These are phyloP conservation scores for Blepharisma stoltei DNA, from an alignment of 73 alveolate species.

Conservation along the genomic window DNA sequence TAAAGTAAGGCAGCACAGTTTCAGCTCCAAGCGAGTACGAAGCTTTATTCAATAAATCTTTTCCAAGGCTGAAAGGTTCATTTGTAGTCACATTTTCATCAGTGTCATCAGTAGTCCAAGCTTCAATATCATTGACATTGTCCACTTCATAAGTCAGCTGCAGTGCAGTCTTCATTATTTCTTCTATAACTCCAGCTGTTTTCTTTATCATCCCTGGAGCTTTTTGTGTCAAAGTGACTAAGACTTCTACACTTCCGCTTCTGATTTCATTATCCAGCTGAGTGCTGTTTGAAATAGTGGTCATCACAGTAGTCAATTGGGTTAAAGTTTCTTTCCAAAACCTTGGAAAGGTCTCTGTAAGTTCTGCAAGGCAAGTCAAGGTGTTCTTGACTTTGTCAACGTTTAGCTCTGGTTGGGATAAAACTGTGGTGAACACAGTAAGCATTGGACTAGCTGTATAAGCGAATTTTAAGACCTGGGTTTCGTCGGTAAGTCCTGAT, in stretches of 20 bases:
- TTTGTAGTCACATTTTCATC: not conserved
- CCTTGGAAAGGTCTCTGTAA: constrained; percentile 11
- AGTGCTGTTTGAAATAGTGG: not conserved
- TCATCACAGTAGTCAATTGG: not conserved
- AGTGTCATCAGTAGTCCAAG: constrained; percentile 17
- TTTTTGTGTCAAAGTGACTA: constrained; percentile 16
- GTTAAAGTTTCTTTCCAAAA: constrained; percentile 4
- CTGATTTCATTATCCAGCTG: not conserved
- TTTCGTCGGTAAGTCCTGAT: constrained; percentile 5
- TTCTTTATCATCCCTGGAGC: constrained; percentile 24
- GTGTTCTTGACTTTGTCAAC: constrained; percentile 16
- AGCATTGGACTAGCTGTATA: not conserved
- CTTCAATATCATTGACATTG: not conserved
- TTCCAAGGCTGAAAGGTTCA: constrained; percentile 22
- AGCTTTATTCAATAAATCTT: constrained; percentile 7
- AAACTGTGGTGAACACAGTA: not conserved
- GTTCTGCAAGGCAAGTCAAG: constrained; percentile 5
- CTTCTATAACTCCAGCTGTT: not conserved
- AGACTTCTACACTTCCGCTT: constrained; percentile 18
- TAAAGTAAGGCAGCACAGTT: not conserved
- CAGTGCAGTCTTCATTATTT: constrained; percentile 2
- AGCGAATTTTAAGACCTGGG: not conserved
- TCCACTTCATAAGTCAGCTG: constrained; percentile 18
- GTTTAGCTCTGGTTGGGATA: not conserved
- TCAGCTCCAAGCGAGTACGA: not conserved